Evolutionary conservation across 2,329 filamentous ascomycete genomes (phyloP).

Genomic region (Elsinoe perseae): DNA sequence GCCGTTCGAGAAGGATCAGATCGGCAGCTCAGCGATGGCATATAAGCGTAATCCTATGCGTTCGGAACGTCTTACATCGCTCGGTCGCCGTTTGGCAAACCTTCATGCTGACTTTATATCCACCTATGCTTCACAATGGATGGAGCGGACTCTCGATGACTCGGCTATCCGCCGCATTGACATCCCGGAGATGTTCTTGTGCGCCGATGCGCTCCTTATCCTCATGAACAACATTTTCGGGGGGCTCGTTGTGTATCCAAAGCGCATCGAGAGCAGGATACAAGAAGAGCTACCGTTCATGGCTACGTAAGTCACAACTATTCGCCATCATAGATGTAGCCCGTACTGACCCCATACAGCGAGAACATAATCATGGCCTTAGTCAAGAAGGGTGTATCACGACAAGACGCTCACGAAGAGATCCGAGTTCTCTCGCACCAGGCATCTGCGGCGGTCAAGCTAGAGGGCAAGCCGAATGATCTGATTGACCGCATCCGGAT

Average conservation of each 20-base stretch:
- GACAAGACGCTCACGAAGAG: conserved; percentile 80
- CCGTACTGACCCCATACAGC: conserved; percentile 27
- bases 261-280: conserved; percentile 59
- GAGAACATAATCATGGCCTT: conserved; percentile 71
- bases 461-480: conserved; percentile 69
- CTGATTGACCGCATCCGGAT: conserved; percentile 68
- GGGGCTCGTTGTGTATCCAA: conserved; percentile 68
- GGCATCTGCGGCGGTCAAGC: conserved; percentile 62
- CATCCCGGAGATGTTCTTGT: conserved; percentile 43
- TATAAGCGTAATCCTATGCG: conserved; percentile 58
- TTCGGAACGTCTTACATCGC: conserved; percentile 53
- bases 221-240: conserved; percentile 63
- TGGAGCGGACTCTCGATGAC: conserved; percentile 73
- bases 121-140: conserved; percentile 66
- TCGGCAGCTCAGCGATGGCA: conserved; percentile 59
- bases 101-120: conserved; percentile 51
- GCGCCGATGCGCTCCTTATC: conserved; percentile 37
- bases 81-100: conserved; percentile 46
- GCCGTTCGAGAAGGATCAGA: conserved; percentile 73
- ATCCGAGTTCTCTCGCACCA: conserved; percentile 74
- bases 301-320: conserved; percentile 46
- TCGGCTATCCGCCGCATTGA: conserved; percentile 56
- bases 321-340: no score
- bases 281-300: conserved; percentile 80
- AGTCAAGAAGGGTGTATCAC: conserved; percentile 58